phyloP scores from a whole-genome alignment of 208 protist species.

The Trypanosoma cruzi region DNA sequence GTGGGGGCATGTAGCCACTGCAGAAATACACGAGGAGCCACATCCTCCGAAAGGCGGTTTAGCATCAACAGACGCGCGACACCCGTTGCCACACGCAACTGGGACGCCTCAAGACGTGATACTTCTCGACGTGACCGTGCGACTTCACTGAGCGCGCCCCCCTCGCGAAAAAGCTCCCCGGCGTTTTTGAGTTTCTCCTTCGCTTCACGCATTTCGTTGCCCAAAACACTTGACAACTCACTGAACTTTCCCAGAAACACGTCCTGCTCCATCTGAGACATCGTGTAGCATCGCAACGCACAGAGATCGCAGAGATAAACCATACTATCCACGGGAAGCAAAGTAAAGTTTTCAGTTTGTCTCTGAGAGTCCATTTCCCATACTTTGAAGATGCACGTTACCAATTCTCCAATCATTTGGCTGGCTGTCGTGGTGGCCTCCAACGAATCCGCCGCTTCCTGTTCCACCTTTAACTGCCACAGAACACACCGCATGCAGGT shows the following conservation, averaged over 20 bases:
- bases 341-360: constrained; percentile 13
- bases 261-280: constrained; percentile 70
- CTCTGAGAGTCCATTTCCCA: constrained; percentile 16
- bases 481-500: constrained; percentile 54
- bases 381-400: constrained; percentile 23
- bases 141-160: constrained; percentile 27
- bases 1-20: constrained; percentile 69
- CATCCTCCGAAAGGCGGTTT: constrained; percentile 38
- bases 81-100: constrained; percentile 60
- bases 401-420: constrained; percentile 32
- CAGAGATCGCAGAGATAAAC: constrained; percentile 67
- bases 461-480: constrained; percentile 43
- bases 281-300: constrained; percentile 44
- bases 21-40: constrained; percentile 59
- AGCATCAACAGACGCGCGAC: constrained; percentile 71
- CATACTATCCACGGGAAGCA: constrained; percentile 37
- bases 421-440: background rate
- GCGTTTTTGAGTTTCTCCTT: constrained; percentile 53
- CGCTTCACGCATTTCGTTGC: constrained; percentile 24
- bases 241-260: constrained; percentile 47
- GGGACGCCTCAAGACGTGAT: constrained; percentile 52
- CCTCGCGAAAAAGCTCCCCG: constrained; percentile 26
- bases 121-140: constrained; percentile 38
- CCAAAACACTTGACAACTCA: constrained; percentile 41
- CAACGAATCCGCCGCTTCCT: constrained; percentile 1